Evolutionary conservation across 306 rosid genomes (phyloP).

Genomic region (Prunus kanzakura): DNA sequence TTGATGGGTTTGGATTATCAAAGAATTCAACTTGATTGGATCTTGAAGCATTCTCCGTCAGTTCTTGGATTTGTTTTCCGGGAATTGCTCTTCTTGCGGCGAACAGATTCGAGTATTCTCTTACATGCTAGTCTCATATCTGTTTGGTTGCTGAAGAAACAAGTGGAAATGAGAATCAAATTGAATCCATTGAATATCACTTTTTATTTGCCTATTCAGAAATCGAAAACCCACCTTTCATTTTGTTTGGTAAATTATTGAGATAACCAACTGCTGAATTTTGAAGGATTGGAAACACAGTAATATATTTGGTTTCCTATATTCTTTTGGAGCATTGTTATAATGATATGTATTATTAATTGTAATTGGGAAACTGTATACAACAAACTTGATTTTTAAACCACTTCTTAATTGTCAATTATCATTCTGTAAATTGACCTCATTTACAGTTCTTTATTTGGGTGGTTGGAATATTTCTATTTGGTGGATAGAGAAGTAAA

Average conservation of each 20-base stretch:
- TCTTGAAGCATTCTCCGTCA: neutral
- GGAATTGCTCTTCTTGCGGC: neutral
- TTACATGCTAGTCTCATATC: neutral
- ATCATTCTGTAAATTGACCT: neutral
- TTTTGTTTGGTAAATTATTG: neutral
- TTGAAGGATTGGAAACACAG: neutral
- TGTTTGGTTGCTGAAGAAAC: neutral
- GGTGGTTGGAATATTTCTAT: neutral
- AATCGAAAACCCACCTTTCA: neutral
- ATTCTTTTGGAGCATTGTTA: neutral
- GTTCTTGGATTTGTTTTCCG: slow-evolving; percentile 1
- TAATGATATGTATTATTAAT: slow-evolving; percentile 1
- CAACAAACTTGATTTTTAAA: neutral
- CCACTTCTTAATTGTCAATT: neutral
- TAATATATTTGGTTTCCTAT: neutral
- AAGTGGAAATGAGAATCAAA: neutral
- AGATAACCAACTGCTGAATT: neutral
- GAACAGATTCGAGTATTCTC: neutral
- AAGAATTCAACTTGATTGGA: neutral
- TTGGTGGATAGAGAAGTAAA: neutral
- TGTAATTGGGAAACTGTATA: neutral
- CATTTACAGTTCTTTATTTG: neutral
- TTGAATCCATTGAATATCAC: neutral
- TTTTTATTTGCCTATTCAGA: neutral
- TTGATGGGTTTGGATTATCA: neutral